Conservation (phyloP, 2,329 filamentous ascomycete species). For the Beauveria medogensis region DNA sequence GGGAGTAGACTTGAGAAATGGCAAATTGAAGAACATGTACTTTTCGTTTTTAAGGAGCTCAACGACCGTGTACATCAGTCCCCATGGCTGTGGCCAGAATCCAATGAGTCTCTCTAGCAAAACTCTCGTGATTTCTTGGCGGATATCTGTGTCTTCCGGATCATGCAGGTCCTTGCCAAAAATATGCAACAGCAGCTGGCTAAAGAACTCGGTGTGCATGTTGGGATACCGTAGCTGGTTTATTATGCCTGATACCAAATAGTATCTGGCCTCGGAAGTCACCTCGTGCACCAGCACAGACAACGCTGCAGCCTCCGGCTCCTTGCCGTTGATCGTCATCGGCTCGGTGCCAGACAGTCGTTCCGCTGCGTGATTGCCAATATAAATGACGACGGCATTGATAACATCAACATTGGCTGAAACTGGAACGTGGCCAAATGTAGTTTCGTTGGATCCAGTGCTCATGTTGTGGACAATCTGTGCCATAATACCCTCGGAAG, state of each 20-base stretch:
- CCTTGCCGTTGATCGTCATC: constrained; percentile 34
- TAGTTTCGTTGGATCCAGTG: constrained; percentile 49
- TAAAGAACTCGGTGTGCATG: constrained; percentile 87
- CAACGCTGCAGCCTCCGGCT: constrained; percentile 59
- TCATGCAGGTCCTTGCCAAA: constrained; percentile 69
- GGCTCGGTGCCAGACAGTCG: constrained; percentile 50
- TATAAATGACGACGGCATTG: constrained; percentile 75
- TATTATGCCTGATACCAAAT: constrained; percentile 72
- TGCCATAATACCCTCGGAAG: constrained; percentile 64
- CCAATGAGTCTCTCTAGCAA: constrained; percentile 81
- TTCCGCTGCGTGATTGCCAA: constrained; percentile 65
- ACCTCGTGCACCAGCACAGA: constrained; percentile 70
- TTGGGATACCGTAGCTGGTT: constrained; percentile 91
- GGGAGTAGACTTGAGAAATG: constrained; percentile 82
- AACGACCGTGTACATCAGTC: constrained; percentile 76
- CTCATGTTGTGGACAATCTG: constrained; percentile 69
- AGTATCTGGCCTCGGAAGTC: constrained; percentile 71
- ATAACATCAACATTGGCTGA: constrained; percentile 63
- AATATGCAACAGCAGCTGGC: constrained; percentile 72
- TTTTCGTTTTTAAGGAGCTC: constrained; percentile 88
- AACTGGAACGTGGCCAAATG: constrained; percentile 58
- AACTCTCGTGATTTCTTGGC: constrained; percentile 84
- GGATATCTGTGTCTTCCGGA: constrained; percentile 71
- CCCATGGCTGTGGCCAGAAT: constrained; percentile 93
- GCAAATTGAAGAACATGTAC: constrained; percentile 86